Base-by-base conservation (phyloP, 2,329 filamentous ascomycete genomes). In the Trichoderma koningiopsis region DNA sequence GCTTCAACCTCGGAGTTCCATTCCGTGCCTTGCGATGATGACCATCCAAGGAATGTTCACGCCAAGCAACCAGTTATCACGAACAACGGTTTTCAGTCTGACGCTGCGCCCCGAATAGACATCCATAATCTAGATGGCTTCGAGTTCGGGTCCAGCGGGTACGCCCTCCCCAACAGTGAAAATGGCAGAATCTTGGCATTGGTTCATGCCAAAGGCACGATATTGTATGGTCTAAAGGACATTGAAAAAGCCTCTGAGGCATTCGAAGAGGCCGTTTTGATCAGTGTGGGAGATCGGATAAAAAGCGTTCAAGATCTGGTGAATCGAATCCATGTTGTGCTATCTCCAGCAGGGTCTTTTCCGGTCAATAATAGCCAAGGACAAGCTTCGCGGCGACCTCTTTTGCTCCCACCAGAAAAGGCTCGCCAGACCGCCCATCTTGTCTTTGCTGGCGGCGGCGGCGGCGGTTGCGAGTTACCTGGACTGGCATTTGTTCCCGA, bases 161-260 rank as follows among this genome's bases (percentile, higher is more conserved):
- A 97, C 78, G 87, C 89, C 16, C 90, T 99, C 55, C 87, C 94
- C 5, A 94, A 91, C 2, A 89, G 87, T 55, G 96, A 99, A 73
- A 98, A 97, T 77, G 96, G 95, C 10, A 89, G 96, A 70, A 93
- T 99, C 75, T 86, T 99, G 56, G 92, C 94, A n/a, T 85, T 99
- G 19, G 89, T 98, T 52, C 96, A 99, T 80, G 94, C 95, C 24
- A 99, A 98, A 79, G 96, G 95, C n/a, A 98, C 98, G 72, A 96
- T 98, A 91, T 85, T 98, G 1, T 99, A 99, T 80, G 89, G 92
- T 31, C 82, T 96, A 35, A 95, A 95, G 57, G 91, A 97, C 73
- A 92, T 96, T 72, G 84, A 86, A 49, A 88, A 86, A 52, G 96
- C 96, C 53, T 94, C 95, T 0, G 88, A 89, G 74, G 93, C 96